phyloP scores from a whole-genome alignment of 1,139 yeast genomes.

The Taphrina wiesneri region DNA sequence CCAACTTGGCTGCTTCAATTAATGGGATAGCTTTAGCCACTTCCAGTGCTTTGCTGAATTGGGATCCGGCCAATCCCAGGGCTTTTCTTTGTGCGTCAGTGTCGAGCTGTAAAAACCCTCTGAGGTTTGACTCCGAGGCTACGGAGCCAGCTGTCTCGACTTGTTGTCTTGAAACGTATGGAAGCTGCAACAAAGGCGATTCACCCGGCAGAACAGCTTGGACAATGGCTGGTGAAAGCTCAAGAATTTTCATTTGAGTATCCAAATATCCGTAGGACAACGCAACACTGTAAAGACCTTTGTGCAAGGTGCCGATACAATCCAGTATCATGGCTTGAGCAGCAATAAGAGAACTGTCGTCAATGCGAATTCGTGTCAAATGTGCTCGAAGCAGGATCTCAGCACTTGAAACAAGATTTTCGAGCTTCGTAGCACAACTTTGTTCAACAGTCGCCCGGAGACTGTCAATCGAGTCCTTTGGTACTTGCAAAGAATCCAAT shows the following conservation, averaged over 20 bases:
- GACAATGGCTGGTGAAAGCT: conserved; percentile 67
- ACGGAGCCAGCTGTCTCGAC: conserved; percentile 47
- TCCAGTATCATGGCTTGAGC: conserved; percentile 57
- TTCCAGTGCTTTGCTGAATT: conserved; percentile 53
- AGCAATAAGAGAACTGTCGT: conserved; percentile 2
- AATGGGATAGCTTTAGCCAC: conserved; percentile 70
- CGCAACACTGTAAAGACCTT: conserved; percentile 79
- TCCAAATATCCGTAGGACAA: conserved; percentile 74
- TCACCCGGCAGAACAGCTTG: conserved; percentile 72
- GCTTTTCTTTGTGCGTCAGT: conserved; percentile 56
- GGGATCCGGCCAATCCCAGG: conserved; percentile 55
- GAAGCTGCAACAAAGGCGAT: conserved; percentile 71
- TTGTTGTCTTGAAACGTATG: conserved; percentile 58
- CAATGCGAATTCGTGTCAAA: background rate
- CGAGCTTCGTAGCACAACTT: background rate
- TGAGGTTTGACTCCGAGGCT: conserved; percentile 55
- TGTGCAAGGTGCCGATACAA: conserved; percentile 58
- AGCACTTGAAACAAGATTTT: background rate
- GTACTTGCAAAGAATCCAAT: conserved; percentile 45
- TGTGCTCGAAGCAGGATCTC: conserved; percentile 26
- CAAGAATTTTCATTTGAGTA: conserved; percentile 61
- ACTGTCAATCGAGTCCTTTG: background rate
- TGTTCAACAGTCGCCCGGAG: background rate
- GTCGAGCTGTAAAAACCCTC: conserved; percentile 63
- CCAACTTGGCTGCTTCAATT: conserved; percentile 67